Percentiles rank a stretch among this genome's conserved stretches.
phyloP scores from a whole-genome alignment of 805 yeast genomes.

The Dipodascopsis tothii region DNA sequence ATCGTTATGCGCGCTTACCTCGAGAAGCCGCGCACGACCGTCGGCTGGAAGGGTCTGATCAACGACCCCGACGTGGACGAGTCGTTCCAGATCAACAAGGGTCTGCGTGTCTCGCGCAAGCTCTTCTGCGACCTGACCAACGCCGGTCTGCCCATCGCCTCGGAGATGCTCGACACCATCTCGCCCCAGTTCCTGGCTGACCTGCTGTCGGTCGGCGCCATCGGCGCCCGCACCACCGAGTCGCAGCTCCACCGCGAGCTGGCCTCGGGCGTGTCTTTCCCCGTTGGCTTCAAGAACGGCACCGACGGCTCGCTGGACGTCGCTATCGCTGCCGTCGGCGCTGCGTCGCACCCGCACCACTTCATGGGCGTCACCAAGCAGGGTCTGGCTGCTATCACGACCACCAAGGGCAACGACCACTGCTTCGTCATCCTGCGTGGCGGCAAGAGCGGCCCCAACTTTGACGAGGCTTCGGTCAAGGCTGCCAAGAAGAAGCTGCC shows the following conservation, averaged over 20 bases:
- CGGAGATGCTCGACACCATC: constrained; percentile 96
- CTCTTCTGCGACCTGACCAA: constrained; percentile 75
- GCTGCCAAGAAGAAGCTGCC: constrained; percentile 64
- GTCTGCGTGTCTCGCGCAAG: constrained; percentile 77
- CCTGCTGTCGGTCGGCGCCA: constrained; percentile 88
- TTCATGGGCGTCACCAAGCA: constrained; percentile 96
- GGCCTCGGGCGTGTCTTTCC: constrained; percentile 97
- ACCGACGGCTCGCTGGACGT: constrained; percentile 92
- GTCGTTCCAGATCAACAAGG: constrained; percentile 90
- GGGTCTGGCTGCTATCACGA: constrained; percentile 92
- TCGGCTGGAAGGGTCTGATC: constrained; percentile 97
- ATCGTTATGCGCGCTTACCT: constrained; percentile 95
- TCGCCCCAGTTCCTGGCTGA: constrained; percentile 94
- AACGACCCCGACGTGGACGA: constrained; percentile 94
- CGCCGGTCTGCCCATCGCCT: constrained; percentile 82
- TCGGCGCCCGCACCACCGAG: constrained; percentile 98
- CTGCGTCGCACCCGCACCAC: constrained; percentile 88
- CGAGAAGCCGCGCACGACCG: constrained; percentile 98
- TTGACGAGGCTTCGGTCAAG: constrained; percentile 69
- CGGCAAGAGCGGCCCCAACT: constrained; percentile 89
- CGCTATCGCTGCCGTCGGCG: constrained; percentile 88
- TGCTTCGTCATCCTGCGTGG: constrained; percentile 94
- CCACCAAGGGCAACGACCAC: constrained; percentile 90
- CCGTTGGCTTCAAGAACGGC: constrained; percentile 96
- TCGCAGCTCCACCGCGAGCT: constrained; percentile 96